phyloP scores from a whole-genome alignment of 2,329 filamentous ascomycete genomes.

The Trichoderma semiorbis region DNA sequence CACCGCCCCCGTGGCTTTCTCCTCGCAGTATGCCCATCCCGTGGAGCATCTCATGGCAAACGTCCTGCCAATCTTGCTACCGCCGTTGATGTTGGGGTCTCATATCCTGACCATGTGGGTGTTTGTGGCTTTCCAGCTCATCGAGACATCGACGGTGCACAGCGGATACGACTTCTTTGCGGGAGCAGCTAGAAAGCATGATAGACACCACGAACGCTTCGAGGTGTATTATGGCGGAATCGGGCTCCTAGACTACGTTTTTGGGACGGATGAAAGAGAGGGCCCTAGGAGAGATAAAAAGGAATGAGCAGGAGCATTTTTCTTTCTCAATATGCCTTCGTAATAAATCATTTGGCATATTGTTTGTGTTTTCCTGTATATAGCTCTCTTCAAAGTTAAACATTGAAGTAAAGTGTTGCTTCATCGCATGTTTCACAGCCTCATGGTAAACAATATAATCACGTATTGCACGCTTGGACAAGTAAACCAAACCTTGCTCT shows the following conservation, averaged over 20 bases:
- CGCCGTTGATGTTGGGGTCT: constrained; percentile 42
- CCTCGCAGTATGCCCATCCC: constrained; percentile 56
- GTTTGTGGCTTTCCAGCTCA: constrained; percentile 46
- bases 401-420: not conserved
- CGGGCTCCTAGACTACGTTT: constrained; percentile 51
- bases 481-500: not conserved
- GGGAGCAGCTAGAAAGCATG: constrained; percentile 48
- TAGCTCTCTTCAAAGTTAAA: not conserved
- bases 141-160: constrained; percentile 53
- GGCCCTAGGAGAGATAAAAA: constrained; percentile 11
- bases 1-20: constrained; percentile 52
- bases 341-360: not conserved
- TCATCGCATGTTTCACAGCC: not conserved
- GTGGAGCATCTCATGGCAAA: constrained; percentile 55
- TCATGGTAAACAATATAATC: not conserved
- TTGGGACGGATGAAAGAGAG: constrained; percentile 40
- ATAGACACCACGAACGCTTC: constrained; percentile 56
- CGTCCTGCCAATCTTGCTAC: constrained; percentile 48
- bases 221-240: constrained; percentile 51
- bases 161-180: constrained; percentile 55
- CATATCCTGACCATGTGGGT: constrained; percentile 53
- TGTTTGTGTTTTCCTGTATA: not conserved
- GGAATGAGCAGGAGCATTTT: not conserved
- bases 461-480: not conserved
- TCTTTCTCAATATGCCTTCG: not conserved